These are phyloP conservation scores for Saxophila tyrrhenica DNA, from an alignment of 495 filamentous ascomycete species.

Conservation along the genomic window DNA sequence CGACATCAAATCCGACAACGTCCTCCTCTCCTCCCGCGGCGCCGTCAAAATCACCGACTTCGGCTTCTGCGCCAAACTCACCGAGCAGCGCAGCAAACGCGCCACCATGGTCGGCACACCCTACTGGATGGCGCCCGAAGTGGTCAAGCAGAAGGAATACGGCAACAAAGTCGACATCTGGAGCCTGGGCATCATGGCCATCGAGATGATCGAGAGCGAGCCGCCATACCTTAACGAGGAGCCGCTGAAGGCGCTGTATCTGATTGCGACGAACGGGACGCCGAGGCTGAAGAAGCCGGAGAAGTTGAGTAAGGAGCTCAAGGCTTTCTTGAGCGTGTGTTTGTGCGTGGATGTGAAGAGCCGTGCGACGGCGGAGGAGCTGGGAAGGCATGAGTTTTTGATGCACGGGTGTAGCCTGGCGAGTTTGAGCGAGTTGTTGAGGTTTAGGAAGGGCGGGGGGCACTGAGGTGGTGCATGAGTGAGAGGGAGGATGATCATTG, in stretches of 20 bases:
- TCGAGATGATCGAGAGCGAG: slow-evolving; percentile 99
- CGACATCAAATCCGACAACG: slow-evolving; percentile 98
- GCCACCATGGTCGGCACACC: slow-evolving; percentile 98
- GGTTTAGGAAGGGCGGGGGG: slow-evolving; percentile 48
- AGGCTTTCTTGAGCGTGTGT: slow-evolving; percentile 89
- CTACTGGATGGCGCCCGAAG: slow-evolving; percentile 99
- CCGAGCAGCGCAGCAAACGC: slow-evolving; percentile 90
- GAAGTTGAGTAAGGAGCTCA: slow-evolving; percentile 90
- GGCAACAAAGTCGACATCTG: slow-evolving; percentile 97
- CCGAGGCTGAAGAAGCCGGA: slow-evolving; percentile 95
- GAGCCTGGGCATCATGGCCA: slow-evolving; percentile 99
- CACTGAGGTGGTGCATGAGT: too few relatives aligned
- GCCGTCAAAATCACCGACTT: slow-evolving; percentile 99
- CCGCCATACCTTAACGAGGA: slow-evolving; percentile 97
- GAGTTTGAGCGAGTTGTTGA: slow-evolving; percentile 74
- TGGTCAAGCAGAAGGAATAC: slow-evolving; percentile 98
- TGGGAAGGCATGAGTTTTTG: slow-evolving; percentile 69
- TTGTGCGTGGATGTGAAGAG: slow-evolving; percentile 93
- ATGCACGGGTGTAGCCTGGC: slow-evolving; percentile 66
- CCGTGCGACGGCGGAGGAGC: slow-evolving; percentile 78
- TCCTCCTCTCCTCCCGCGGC: slow-evolving; percentile 81
- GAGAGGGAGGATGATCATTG: too few relatives aligned
- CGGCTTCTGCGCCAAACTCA: slow-evolving; percentile 97
- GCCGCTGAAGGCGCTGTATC: slow-evolving; percentile 88
- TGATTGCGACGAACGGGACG: slow-evolving; percentile 96